Evolutionary conservation across 2,329 filamentous ascomycete genomes (phyloP).

Genomic region (Sclerotinia glacialis): DNA sequence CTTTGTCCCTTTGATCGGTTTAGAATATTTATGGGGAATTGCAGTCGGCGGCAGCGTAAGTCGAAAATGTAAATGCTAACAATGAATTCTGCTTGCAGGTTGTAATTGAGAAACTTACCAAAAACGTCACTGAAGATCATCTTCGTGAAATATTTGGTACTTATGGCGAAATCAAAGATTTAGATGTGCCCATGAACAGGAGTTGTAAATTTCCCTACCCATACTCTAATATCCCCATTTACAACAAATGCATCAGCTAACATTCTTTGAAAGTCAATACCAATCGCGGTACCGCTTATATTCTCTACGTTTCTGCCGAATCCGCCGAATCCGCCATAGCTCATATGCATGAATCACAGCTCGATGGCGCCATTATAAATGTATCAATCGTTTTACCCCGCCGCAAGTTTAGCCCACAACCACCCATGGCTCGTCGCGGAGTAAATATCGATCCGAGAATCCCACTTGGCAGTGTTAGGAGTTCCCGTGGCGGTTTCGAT

Average conservation of each 20-base stretch:
- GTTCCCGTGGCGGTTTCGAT: constrained; percentile 29
- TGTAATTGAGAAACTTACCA: constrained; percentile 92
- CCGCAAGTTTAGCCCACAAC: constrained; percentile 72
- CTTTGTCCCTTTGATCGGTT: background rate
- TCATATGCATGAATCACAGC: constrained; percentile 96
- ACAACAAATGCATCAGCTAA: constrained; percentile 29
- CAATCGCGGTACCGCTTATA: constrained; percentile 91
- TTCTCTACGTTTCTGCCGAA: constrained; percentile 72
- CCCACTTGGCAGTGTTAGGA: constrained; percentile 24
- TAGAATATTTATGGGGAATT: background rate
- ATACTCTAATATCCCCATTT: background rate
- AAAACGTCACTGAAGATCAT: constrained; percentile 88
- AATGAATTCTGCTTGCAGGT: constrained; percentile 50
- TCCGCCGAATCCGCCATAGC: constrained; percentile 87
- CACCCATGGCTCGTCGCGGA: constrained; percentile 66
- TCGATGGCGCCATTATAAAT: constrained; percentile 40
- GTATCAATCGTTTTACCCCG: constrained; percentile 41
- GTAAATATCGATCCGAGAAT: constrained; percentile 57
- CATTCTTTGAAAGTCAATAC: constrained; percentile 62
- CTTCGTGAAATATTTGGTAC: constrained; percentile 87
- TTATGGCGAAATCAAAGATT: constrained; percentile 80
- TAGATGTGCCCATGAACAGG: constrained; percentile 87
- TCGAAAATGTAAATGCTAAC: constrained; percentile 42
- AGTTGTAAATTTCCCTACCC: constrained; percentile 58
- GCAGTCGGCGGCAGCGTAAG: constrained; percentile 11